Evolutionary conservation across 768 basidiomycete species (phyloP).

Genomic region (Mycena rosella): DNA sequence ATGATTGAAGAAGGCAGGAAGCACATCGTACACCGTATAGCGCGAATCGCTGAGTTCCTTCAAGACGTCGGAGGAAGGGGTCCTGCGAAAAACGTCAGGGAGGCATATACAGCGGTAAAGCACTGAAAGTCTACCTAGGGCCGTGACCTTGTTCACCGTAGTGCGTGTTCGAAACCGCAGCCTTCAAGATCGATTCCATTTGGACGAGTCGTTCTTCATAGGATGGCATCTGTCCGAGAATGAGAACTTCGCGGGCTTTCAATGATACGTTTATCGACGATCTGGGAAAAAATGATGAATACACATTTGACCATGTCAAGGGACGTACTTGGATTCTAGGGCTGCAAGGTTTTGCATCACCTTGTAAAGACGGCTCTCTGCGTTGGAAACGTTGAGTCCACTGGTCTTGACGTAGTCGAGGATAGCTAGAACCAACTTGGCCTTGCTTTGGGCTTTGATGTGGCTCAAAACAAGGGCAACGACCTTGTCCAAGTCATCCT

Average conservation of each 20-base stretch:
- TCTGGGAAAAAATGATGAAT: slow-evolving; percentile 53
- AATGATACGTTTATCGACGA: slow-evolving; percentile 93
- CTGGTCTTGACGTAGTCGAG: slow-evolving; percentile 92
- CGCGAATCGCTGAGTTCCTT: slow-evolving; percentile 95
- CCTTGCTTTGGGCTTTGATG: slow-evolving; percentile 94
- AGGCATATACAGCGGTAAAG: background rate
- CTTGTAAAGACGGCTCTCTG: slow-evolving; percentile 80
- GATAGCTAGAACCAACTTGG: slow-evolving; percentile 86
- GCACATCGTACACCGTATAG: slow-evolving; percentile 97
- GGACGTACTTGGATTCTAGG: slow-evolving; percentile 86
- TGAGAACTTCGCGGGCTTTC: slow-evolving; percentile 97
- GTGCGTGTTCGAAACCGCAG: slow-evolving; percentile 86
- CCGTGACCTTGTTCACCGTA: slow-evolving; percentile 87
- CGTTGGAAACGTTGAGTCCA: slow-evolving; percentile 78
- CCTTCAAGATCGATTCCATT: slow-evolving; percentile 94
- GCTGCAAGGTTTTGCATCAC: slow-evolving; percentile 86
- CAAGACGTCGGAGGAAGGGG: slow-evolving; percentile 88
- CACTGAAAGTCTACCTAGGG: slow-evolving; percentile 60
- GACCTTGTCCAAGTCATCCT: slow-evolving; percentile 92
- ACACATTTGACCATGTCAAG: slow-evolving; percentile 7
- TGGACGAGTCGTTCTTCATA: slow-evolving; percentile 94
- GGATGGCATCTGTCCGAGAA: slow-evolving; percentile 95
- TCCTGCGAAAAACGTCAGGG: slow-evolving; percentile 56
- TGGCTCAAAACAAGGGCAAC: slow-evolving; percentile 92
- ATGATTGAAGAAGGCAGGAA: slow-evolving; percentile 95